Base-by-base conservation (phyloP, 345 rosid species). In the Salix udensis region DNA sequence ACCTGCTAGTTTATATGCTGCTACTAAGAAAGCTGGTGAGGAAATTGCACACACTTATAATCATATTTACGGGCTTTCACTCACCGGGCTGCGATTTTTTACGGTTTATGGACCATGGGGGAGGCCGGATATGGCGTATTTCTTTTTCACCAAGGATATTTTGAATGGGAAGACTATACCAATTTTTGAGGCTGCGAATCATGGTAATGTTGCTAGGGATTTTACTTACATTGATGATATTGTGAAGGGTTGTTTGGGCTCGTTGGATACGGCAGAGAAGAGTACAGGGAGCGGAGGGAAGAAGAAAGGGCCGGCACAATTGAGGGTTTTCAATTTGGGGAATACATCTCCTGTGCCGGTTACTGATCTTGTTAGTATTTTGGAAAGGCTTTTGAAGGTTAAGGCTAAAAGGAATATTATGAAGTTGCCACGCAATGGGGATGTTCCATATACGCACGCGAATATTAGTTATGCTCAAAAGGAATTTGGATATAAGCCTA, bases 101-200 rank as follows among this genome's bases (percentile, higher is more conserved):
- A 93, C 98, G 0, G 98, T 93, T 34, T 93, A 93, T 67, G 98
- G 98, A 2, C 98, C 97, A 1, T 91, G 98, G 98, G 98, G 98
- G 18, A 89, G 97, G 73, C 97, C 98, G 4, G 98, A 93, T 82
- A 93, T 93, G 98, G 97, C 97, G 7, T 93, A 93, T 81, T 93
- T 93, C 89, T 93, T 91, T 81, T 93, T 93, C 80, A 91, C 97
- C 0, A 93, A 74, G 75, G 94, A 93, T 76, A 90, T 93, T 7
- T 77, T 93, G 72, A 89, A 87, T 65, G 90, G 97, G 37, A 93
- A 89, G 83, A 58, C 85, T 12, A 91, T 93, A 14, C 67, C 96
- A 0, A 87, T 93, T 4, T 93, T 93, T 72, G 97, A 93, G 80
- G 89, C 87, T 0, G 81, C 90, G 39, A 80, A 88, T 80, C 94